Percentiles rank a stretch among this genome's conserved stretches.
phyloP scores from a whole-genome alignment of 192 early-diverging fungal species.

The Coemansia sp. region DNA sequence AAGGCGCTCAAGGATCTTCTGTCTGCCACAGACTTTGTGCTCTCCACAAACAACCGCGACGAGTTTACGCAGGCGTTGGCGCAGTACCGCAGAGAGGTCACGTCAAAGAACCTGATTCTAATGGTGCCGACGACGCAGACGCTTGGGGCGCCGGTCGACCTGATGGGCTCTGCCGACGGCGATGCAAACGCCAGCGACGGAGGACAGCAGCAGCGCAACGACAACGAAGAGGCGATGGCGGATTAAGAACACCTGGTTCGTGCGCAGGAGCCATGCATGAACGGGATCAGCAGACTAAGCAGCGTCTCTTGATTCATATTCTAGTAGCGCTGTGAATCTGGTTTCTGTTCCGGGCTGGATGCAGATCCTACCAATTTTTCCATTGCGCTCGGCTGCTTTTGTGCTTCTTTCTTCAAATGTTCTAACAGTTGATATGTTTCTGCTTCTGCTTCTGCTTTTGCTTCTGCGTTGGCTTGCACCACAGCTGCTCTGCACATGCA shows the following conservation, averaged over 20 bases:
- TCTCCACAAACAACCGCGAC: constrained; percentile 39
- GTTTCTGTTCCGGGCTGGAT: too few species aligned
- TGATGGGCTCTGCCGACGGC: constrained; percentile 15
- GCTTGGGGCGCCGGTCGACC: constrained; percentile 41
- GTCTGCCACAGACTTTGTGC: constrained; percentile 37
- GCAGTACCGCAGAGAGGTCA: constrained; percentile 43
- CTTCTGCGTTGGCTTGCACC: too few species aligned
- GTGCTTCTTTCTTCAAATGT: too few species aligned
- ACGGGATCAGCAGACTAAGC: neutral
- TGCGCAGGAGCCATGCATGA: neutral
- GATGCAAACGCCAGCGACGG: neutral
- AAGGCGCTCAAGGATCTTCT: constrained; percentile 43
- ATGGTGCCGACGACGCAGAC: constrained; percentile 56
- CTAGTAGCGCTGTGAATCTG: too few species aligned
- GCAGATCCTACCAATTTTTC: too few species aligned
- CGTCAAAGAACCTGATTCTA: constrained; percentile 46
- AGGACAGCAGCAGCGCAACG: constrained; percentile 9
- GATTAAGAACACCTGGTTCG: constrained; percentile 18
- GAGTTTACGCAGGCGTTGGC: constrained; percentile 44
- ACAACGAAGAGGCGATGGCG: constrained; percentile 36
- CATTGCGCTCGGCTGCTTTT: too few species aligned
- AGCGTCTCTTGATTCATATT: too few species aligned
- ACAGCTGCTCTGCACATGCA: too few species aligned
- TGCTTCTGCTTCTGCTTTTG: too few species aligned
- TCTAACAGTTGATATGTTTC: too few species aligned